Conservation (phyloP, 2,329 filamentous ascomycete species). For the Phaeoacremonium minimum region DNA sequence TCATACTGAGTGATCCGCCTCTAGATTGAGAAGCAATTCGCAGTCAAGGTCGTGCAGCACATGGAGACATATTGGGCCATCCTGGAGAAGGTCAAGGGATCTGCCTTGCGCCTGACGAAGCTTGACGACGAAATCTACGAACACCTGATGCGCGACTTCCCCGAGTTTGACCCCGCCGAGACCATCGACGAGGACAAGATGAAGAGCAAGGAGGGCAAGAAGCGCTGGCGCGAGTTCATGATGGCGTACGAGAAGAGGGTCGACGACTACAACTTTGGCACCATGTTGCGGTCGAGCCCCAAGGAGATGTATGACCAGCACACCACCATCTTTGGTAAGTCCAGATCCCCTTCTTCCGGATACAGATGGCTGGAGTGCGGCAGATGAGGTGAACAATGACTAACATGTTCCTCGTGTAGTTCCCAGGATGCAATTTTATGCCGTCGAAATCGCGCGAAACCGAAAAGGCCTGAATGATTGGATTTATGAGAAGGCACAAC, state of each 20-base stretch:
- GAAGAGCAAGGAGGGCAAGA: slow-evolving; percentile 97
- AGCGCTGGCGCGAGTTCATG: slow-evolving; percentile 92
- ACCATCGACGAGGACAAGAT: slow-evolving; percentile 88
- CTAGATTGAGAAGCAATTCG: slow-evolving; percentile 98
- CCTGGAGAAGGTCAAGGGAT: slow-evolving; percentile 85
- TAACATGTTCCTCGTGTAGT: slow-evolving; percentile 16
- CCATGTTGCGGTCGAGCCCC: slow-evolving; percentile 76
- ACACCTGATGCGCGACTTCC: slow-evolving; percentile 83
- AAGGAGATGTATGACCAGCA: slow-evolving; percentile 83
- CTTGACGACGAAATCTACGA: slow-evolving; percentile 92
- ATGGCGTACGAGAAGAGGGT: slow-evolving; percentile 89
- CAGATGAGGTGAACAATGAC: neutral
- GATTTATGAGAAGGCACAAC: slow-evolving; percentile 83
- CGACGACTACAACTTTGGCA: slow-evolving; percentile 98
- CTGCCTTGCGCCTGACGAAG: slow-evolving; percentile 85
- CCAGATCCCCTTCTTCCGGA: neutral
- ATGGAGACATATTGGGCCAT: slow-evolving; percentile 97
- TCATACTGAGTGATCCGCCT: slow-evolving; percentile 1
- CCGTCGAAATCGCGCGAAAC: slow-evolving; percentile 77
- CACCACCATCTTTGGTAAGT: slow-evolving; percentile 84
- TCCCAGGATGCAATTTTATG: slow-evolving; percentile 75
- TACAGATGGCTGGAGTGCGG: neutral
- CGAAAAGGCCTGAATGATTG: slow-evolving; percentile 89
- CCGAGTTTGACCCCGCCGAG: slow-evolving; percentile 80
- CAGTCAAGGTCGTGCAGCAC: slow-evolving; percentile 94